Evolutionary conservation across 495 filamentous ascomycete genomes (phyloP).

Genomic region (Viridothelium virens): DNA sequence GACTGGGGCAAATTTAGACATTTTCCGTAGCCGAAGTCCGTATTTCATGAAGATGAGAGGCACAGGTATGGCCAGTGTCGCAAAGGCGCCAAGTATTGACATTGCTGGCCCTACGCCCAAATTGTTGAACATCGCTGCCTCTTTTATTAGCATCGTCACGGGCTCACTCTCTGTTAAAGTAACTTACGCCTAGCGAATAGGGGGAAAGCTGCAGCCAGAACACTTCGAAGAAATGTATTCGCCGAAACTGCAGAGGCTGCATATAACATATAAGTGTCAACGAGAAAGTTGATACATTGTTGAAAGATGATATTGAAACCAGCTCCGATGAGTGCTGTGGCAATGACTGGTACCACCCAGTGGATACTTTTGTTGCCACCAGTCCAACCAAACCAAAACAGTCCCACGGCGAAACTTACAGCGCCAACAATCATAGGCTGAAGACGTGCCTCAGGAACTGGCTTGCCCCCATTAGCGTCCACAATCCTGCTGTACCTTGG

Average conservation of each 20-base stretch:
- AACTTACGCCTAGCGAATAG: conserved; percentile 18
- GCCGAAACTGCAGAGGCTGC: conserved; percentile 25
- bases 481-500: conserved; percentile 24
- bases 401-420: conserved; percentile 25
- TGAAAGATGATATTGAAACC: conserved; percentile 31
- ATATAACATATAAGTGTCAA: conserved; percentile 25
- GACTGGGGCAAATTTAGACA: conserved; percentile 25
- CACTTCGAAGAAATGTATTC: conserved; percentile 25
- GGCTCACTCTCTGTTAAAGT: not conserved
- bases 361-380: conserved; percentile 25
- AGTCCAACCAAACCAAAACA: conserved; percentile 36
- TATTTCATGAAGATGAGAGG: conserved; percentile 27
- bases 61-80: conserved; percentile 22
- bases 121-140: conserved; percentile 22
- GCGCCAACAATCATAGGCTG: conserved; percentile 35
- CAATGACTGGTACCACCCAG: conserved; percentile 30
- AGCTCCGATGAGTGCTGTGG: conserved; percentile 20
- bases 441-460: conserved; percentile 33
- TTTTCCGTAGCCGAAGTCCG: conserved; percentile 25
- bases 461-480: conserved; percentile 19
- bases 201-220: conserved; percentile 25
- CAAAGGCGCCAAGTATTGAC: conserved; percentile 23
- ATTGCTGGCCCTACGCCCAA: conserved; percentile 23
- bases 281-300: conserved; percentile 28
- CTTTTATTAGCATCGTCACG: not conserved